Conservation (phyloP, 306 rosid genomes). For the Lotus japonicus region DNA sequence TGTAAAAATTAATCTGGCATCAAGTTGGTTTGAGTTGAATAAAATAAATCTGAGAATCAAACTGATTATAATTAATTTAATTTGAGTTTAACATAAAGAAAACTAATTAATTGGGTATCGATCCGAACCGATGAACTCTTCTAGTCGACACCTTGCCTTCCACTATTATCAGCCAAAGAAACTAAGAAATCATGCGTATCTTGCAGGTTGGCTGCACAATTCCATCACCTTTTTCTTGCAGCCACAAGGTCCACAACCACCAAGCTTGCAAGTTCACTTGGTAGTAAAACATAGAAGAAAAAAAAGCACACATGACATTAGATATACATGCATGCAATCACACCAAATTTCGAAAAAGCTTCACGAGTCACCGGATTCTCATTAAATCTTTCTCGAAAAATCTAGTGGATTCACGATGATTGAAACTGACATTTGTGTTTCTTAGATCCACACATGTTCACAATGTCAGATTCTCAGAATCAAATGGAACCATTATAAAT, state of each 20-base stretch:
- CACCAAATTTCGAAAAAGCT: slow-evolving; percentile 22
- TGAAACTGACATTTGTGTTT: slow-evolving; percentile 38
- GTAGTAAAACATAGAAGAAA: background rate
- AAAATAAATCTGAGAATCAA: no score
- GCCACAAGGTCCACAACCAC: slow-evolving; percentile 12
- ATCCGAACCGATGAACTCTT: no score
- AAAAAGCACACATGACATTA: background rate
- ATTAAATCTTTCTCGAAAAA: slow-evolving; percentile 28
- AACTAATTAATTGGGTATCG: no score
- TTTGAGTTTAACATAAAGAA: no score
- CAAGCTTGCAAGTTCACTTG: background rate
- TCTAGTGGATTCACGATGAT: slow-evolving; percentile 39
- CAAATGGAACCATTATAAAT: slow-evolving; percentile 40
- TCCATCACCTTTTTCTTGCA: background rate
- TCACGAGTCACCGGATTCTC: slow-evolving; percentile 21
- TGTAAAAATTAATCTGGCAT: no score
- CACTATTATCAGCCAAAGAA: background rate
- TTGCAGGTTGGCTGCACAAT: background rate
- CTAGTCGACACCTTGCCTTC: no score
- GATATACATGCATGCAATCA: background rate
- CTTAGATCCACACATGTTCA: slow-evolving; percentile 43
- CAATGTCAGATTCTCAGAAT: background rate
- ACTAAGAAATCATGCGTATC: background rate
- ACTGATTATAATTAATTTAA: no score
- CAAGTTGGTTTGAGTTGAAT: no score